Evolutionary conservation across 306 rosid species (phyloP).

Genomic region (Vigna trinervia): DNA sequence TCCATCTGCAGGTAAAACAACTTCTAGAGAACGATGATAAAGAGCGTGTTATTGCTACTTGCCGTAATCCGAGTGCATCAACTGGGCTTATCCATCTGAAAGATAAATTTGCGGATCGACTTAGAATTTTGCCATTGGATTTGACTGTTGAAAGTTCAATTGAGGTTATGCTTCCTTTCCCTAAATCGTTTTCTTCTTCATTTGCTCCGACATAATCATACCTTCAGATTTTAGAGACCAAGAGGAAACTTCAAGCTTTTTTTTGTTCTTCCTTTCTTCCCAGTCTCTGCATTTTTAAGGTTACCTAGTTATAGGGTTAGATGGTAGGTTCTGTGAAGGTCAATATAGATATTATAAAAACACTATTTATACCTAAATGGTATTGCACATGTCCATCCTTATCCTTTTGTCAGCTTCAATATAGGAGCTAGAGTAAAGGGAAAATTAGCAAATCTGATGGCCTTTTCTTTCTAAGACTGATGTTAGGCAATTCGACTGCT

Average conservation of each 20-base stretch:
- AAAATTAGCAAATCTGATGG: slow-evolving; percentile 18
- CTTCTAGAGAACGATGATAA: slow-evolving; percentile 75
- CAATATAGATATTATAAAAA: background rate
- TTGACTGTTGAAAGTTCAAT: slow-evolving; percentile 83
- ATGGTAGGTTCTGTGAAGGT: slow-evolving; percentile 2
- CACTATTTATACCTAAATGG: background rate
- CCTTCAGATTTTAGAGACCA: slow-evolving; percentile 16
- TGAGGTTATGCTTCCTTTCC: slow-evolving; percentile 60
- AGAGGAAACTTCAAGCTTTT: background rate
- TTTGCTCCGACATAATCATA: slow-evolving; percentile 3
- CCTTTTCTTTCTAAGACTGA: background rate
- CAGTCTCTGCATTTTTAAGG: background rate
- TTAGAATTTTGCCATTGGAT: slow-evolving; percentile 68
- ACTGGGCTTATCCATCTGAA: slow-evolving; percentile 71
- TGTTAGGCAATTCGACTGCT: slow-evolving; percentile 11
- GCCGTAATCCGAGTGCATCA: slow-evolving; percentile 77
- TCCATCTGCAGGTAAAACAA: slow-evolving; percentile 71
- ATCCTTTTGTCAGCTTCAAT: background rate
- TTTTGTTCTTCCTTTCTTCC: background rate
- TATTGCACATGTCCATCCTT: background rate
- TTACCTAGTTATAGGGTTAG: background rate
- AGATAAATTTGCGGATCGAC: slow-evolving; percentile 67
- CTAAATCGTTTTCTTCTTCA: slow-evolving; percentile 8
- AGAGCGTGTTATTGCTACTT: slow-evolving; percentile 83
- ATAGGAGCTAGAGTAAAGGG: background rate